Base-by-base conservation (phyloP, 352 stramenopile genomes). In the Globisporangium yorkense region DNA sequence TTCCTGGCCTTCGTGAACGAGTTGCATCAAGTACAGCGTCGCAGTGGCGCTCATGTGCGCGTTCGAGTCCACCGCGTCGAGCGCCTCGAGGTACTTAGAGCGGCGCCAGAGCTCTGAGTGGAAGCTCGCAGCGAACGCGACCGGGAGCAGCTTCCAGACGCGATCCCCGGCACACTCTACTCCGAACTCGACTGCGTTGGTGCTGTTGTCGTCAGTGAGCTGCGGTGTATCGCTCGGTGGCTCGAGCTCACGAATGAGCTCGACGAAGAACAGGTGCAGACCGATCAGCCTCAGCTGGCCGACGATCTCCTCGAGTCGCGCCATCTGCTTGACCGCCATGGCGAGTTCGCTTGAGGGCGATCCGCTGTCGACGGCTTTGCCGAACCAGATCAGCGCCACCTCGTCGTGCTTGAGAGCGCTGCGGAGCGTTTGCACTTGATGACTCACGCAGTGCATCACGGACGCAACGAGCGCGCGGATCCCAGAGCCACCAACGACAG, bases 1-100 rank as follows among this genome's bases (percentile, higher is more conserved):
- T 18, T 12, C 43, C 12, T 27, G 43, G 1, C 9, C 15, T 27
- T 12, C 13, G 21, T 77, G 52, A 66, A 72, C 44, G 12, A 54
- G 31, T 24, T n/a, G 51, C 24, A 63, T 51, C 33, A 63, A n/a
- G 3, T 57, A 16, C 35, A 60, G 31, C 39, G 82, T 69, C 9
- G 74, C 78, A 0, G 67, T 45, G 13, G 65, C 70, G 51, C 74
- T 61, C 56, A 84, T 55, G 59, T 87, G 79, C 37, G 67, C 71
- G 33, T 89, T 89, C 21, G 66, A 84, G 45, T 80, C 65, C 0
- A 64, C 72, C 2, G 75, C 73, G 35, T 80, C 74, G 2, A 68
- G 41, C n/a, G 20, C 57, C 0, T 51, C 56, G 27, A 82, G 45
- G 50, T 72, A 75, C 52, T 33, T 64, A 3, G 71, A 74, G 46